Evolutionary conservation across 1,139 yeast genomes (phyloP).

Genomic region (Candida sp.): DNA sequence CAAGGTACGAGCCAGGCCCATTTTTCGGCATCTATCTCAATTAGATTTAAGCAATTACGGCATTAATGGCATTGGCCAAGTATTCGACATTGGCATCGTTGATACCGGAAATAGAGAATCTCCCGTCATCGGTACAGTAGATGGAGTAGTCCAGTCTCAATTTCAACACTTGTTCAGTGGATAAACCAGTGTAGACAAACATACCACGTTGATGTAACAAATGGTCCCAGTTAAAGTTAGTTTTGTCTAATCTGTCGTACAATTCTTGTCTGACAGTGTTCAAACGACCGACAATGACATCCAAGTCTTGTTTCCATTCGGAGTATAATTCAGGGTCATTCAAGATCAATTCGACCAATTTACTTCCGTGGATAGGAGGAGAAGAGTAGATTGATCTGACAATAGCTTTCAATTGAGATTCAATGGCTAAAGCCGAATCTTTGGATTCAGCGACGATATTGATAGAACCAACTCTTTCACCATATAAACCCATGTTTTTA

Average conservation of each 20-base stretch:
- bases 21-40: not conserved
- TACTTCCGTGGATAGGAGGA: slow-evolving; percentile 94
- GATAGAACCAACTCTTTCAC: slow-evolving; percentile 94
- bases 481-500: slow-evolving; percentile 95
- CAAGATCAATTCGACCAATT: slow-evolving; percentile 77
- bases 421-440: slow-evolving; percentile 46
- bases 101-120: slow-evolving; percentile 90
- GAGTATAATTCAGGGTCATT: slow-evolving; percentile 56
- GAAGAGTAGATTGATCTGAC: slow-evolving; percentile 89
- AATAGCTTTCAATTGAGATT: slow-evolving; percentile 76
- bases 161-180: slow-evolving; percentile 62
- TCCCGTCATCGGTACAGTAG: slow-evolving; percentile 85
- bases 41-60: slow-evolving; percentile 34
- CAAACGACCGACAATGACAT: slow-evolving; percentile 74
- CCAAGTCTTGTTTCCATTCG: slow-evolving; percentile 80
- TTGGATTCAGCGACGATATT: slow-evolving; percentile 54
- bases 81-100: slow-evolving; percentile 78
- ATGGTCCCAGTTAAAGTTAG: slow-evolving; percentile 78
- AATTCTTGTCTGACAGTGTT: slow-evolving; percentile 69
- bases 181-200: slow-evolving; percentile 91
- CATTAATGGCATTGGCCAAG: slow-evolving; percentile 72
- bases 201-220: slow-evolving; percentile 90
- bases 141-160: slow-evolving; percentile 73
- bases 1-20: not conserved
- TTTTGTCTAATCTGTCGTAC: slow-evolving; percentile 51